Percentiles rank a stretch among this genome's conserved stretches.
Evolutionary conservation across 192 early-diverging fungal genomes (phyloP).

Genomic region (Umbelopsis vinacea): DNA sequence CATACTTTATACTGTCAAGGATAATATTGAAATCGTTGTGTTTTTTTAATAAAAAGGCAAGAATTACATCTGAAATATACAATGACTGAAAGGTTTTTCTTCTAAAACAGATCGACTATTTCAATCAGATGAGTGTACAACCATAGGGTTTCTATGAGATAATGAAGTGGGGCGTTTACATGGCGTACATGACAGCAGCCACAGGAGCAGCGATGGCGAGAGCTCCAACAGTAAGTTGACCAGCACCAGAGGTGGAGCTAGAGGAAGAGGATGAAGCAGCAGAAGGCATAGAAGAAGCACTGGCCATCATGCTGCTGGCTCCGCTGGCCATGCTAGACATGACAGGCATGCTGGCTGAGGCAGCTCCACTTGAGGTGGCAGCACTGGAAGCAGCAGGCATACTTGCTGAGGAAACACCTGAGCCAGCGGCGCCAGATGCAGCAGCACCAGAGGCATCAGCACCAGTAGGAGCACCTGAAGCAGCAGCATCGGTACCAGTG

Average conservation of each 20-base stretch:
- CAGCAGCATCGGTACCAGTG: not conserved
- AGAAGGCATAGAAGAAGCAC: not conserved
- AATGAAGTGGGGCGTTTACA: not conserved
- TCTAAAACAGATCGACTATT: not conserved
- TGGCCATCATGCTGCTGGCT: too few relatives aligned
- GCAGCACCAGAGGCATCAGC: not conserved
- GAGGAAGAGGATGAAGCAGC: not conserved
- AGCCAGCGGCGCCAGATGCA: slow-evolving; percentile 8
- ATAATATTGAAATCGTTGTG: not conserved
- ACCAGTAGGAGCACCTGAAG: not conserved
- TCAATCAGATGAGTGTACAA: slow-evolving; percentile 21
- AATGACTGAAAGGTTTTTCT: slow-evolving; percentile 10
- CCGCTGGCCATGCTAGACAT: not conserved
- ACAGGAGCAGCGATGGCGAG: slow-evolving; percentile 3
- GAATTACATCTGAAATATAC: slow-evolving; percentile 19
- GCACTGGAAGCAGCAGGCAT: slow-evolving; percentile 1
- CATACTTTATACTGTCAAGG: too few relatives aligned
- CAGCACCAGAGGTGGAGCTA: slow-evolving; percentile 11
- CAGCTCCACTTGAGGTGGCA: not conserved
- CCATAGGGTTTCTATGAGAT: slow-evolving; percentile 20
- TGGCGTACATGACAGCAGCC: not conserved
- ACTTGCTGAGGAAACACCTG: not conserved
- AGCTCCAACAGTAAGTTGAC: slow-evolving; percentile 1
- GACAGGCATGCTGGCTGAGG: not conserved
- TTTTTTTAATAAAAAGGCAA: not conserved